These are phyloP conservation scores for Mrakia hoshinonis DNA, from an alignment of 768 basidiomycete genomes.

Conservation along the genomic window DNA sequence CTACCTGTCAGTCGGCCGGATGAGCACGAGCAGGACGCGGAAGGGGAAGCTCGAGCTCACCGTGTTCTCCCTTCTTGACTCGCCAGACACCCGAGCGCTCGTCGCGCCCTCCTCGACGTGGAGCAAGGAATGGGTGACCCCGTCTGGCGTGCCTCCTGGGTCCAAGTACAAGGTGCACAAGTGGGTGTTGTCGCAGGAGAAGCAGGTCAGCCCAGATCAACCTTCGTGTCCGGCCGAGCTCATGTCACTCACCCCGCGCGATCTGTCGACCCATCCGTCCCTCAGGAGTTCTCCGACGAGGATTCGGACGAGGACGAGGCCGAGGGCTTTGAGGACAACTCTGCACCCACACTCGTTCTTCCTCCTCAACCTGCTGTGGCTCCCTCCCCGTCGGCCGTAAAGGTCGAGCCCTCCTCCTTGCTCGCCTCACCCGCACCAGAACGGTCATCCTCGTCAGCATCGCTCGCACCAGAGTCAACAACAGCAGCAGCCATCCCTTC, in stretches of 20 bases:
- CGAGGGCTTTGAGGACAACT: background rate
- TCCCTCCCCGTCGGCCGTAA: background rate
- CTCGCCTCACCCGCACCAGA: background rate
- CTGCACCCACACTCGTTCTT: background rate
- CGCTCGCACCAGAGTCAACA: background rate
- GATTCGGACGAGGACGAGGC: slow-evolving; percentile 5
- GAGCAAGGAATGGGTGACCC: background rate
- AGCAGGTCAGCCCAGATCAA: background rate
- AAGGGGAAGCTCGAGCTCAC: background rate
- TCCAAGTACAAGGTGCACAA: slow-evolving; percentile 2
- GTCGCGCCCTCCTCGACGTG: background rate
- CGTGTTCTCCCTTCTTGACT: background rate
- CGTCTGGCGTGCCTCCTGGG: background rate
- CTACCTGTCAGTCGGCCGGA: background rate
- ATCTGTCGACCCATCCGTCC: no score
- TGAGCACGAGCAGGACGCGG: background rate
- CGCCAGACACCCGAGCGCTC: background rate
- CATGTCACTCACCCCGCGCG: background rate
- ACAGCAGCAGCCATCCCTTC: background rate
- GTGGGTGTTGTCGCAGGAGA: background rate
- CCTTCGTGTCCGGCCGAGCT: background rate
- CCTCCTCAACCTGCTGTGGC: background rate
- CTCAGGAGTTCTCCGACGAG: slow-evolving; percentile 6
- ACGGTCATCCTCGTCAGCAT: background rate
- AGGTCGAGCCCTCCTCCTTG: background rate